Evolutionary conservation across 2,329 filamentous ascomycete genomes (phyloP).

Genomic region (Chrysoporthe austroafricana): DNA sequence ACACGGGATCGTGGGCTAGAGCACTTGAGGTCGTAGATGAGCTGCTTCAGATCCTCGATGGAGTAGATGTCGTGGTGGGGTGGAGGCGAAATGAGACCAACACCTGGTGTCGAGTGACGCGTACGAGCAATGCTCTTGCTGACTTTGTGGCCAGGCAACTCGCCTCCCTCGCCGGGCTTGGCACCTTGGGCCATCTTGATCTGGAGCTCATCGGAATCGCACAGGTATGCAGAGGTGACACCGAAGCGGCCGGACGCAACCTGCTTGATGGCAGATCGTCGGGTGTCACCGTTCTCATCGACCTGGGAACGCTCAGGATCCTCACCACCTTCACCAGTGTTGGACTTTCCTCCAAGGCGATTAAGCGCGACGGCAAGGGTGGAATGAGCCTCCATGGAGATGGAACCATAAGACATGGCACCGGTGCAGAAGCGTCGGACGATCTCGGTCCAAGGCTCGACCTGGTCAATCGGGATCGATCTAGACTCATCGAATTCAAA

Average conservation of each 20-base stretch:
- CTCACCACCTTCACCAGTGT: slow-evolving; percentile 96
- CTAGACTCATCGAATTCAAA: slow-evolving; percentile 90
- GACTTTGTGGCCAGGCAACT: slow-evolving; percentile 95
- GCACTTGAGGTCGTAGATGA: slow-evolving; percentile 98
- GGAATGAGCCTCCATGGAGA: slow-evolving; percentile 98
- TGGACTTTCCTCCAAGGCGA: slow-evolving; percentile 92
- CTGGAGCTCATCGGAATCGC: slow-evolving; percentile 93
- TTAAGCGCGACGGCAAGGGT: slow-evolving; percentile 97
- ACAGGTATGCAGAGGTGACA: slow-evolving; percentile 92
- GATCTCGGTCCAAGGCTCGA: slow-evolving; percentile 98
- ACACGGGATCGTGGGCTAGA: slow-evolving; percentile 89
- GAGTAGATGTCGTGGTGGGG: slow-evolving; percentile 97
- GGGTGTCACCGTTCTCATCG: slow-evolving; percentile 90
- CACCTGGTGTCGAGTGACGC: slow-evolving; percentile 92
- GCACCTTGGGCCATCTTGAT: slow-evolving; percentile 99
- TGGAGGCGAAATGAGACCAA: slow-evolving; percentile 93
- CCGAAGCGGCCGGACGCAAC: slow-evolving; percentile 95
- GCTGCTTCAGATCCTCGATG: slow-evolving; percentile 95
- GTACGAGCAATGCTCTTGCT: slow-evolving; percentile 92
- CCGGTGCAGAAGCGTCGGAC: slow-evolving; percentile 95
- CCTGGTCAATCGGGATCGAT: slow-evolving; percentile 91
- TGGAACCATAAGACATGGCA: slow-evolving; percentile 98
- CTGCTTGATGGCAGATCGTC: slow-evolving; percentile 97
- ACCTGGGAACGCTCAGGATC: slow-evolving; percentile 87
- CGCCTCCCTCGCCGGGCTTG: slow-evolving; percentile 96